Evolutionary conservation across 441 rosid species (phyloP).

Genomic region (Kokia cookei): DNA sequence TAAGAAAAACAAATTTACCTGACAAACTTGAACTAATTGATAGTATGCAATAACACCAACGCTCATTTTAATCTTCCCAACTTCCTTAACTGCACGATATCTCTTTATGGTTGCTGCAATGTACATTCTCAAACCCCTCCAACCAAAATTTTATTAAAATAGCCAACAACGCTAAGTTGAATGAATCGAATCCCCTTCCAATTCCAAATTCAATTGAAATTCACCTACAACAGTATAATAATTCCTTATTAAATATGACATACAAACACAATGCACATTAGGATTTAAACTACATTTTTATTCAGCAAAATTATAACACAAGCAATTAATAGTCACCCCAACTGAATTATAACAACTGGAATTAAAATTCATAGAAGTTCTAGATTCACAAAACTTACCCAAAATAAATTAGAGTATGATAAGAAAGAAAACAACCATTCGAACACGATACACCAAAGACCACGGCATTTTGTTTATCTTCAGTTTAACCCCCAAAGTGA

Average conservation of each 20-base stretch:
- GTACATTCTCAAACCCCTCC: slow-evolving; percentile 72
- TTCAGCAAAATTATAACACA: not conserved
- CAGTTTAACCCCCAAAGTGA: slow-evolving; percentile 14
- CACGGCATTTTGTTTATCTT: slow-evolving; percentile 64
- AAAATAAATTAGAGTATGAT: slow-evolving; percentile 62
- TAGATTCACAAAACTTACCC: slow-evolving; percentile 23
- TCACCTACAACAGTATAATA: slow-evolving; percentile 30
- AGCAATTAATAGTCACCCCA: not conserved
- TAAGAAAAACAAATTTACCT: slow-evolving; percentile 35
- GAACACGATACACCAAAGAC: slow-evolving; percentile 63
- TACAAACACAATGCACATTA: not conserved
- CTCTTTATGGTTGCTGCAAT: slow-evolving; percentile 61
- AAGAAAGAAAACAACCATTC: slow-evolving; percentile 72
- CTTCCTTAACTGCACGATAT: slow-evolving; percentile 67
- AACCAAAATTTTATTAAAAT: slow-evolving; percentile 14
- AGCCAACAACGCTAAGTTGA: slow-evolving; percentile 8
- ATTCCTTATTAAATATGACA: not conserved
- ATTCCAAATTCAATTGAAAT: slow-evolving; percentile 7
- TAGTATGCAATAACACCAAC: slow-evolving; percentile 60
- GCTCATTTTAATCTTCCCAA: slow-evolving; percentile 75
- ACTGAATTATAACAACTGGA: not conserved
- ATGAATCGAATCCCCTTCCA: slow-evolving; percentile 8
- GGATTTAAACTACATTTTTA: not conserved
- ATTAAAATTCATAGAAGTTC: not conserved
- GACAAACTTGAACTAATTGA: slow-evolving; percentile 83